Percentiles rank a stretch among this genome's conserved stretches.
These are phyloP conservation scores for Nissolia schottii DNA, from an alignment of 306 rosid genomes.

Conservation along the genomic window DNA sequence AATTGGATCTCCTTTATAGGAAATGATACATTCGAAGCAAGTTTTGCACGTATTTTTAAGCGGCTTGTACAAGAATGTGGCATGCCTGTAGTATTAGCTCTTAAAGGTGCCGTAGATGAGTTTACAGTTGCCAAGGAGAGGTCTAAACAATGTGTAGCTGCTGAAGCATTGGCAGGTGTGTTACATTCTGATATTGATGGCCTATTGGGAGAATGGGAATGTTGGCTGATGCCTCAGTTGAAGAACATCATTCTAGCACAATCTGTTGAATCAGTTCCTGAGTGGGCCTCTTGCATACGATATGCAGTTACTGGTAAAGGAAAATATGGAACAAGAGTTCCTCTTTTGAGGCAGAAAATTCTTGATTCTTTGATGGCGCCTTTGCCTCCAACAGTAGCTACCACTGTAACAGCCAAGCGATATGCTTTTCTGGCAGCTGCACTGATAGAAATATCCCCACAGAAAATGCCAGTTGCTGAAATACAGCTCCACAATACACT, in stretches of 20 bases:
- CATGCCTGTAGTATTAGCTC: constrained; percentile 67
- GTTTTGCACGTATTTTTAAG: constrained; percentile 91
- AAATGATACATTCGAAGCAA: constrained; percentile 82
- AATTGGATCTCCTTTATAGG: constrained; percentile 88
- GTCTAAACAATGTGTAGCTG: constrained; percentile 98
- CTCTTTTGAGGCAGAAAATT: constrained; percentile 84
- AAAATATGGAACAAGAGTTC: constrained; percentile 80
- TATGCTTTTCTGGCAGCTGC: constrained; percentile 93
- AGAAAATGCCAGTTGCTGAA: constrained; percentile 76
- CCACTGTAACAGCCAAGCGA: constrained; percentile 84
- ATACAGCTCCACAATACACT: constrained; percentile 70
- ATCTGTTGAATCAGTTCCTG: constrained; percentile 92
- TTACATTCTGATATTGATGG: constrained; percentile 92
- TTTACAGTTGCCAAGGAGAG: constrained; percentile 88
- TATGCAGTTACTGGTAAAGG: constrained; percentile 99
- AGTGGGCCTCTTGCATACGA: constrained; percentile 95
- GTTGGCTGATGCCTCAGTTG: constrained; percentile 84
- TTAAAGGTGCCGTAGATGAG: constrained; percentile 73
- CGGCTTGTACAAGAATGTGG: constrained; percentile 97
- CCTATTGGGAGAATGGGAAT: constrained; percentile 75
- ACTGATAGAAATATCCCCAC: constrained; percentile 87
- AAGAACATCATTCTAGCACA: constrained; percentile 77
- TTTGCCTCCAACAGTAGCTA: constrained; percentile 80
- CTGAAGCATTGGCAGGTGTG: constrained; percentile 95
- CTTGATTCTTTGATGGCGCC: constrained; percentile 78